Percentiles rank a stretch among this genome's conserved stretches.
These are phyloP conservation scores for rapeseed (Brassica napus) DNA, from an alignment of 345 rosid species.

Conservation along the genomic window Da-Ae NC_063435.1:11011001-11011500, in stretches of 20 bases:
- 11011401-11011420: constrained; percentile 46
- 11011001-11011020: constrained; percentile 54
- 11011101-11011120: constrained; percentile 68
- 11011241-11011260: constrained; percentile 29
- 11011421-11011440: constrained; percentile 46
- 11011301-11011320: constrained; percentile 45
- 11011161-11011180: constrained; percentile 59
- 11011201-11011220: neutral
- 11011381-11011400: constrained; percentile 42
- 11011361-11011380: constrained; percentile 49
- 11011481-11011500: neutral
- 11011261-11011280: constrained; percentile 46
- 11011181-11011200: neutral
- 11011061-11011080: constrained; percentile 68
- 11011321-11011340: constrained; percentile 14
- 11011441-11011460: constrained; percentile 41
- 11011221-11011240: neutral
- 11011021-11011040: constrained; percentile 74
- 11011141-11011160: constrained; percentile 73
- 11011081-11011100: constrained; percentile 81
- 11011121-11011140: constrained; percentile 54
- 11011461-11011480: neutral
- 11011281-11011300: constrained; percentile 58
- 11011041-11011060: constrained; percentile 71
- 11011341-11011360: constrained; percentile 30